Evolutionary conservation across 306 rosid species (phyloP).

Genomic region (Quercus variabilis): DNA sequence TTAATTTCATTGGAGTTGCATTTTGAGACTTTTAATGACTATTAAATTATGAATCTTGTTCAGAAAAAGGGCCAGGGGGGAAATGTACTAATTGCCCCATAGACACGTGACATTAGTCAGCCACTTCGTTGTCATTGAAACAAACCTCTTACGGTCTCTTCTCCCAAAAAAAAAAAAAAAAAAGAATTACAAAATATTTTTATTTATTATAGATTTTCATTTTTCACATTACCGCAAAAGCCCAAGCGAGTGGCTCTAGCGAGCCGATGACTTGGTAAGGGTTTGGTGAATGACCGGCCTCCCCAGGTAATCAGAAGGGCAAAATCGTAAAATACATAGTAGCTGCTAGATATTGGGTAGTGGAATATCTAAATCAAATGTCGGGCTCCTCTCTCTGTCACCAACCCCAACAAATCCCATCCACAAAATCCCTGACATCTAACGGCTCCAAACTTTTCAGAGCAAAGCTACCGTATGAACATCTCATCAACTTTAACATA

Average conservation of each 20-base stretch:
- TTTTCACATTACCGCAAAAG: neutral
- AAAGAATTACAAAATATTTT: neutral
- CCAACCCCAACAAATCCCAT: conserved; percentile 40
- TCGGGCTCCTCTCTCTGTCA: neutral
- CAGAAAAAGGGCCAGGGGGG: neutral
- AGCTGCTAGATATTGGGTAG: too few species aligned
- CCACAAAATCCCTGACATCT: conserved; percentile 26
- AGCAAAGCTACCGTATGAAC: neutral
- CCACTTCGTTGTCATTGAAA: neutral
- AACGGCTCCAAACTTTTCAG: conserved; percentile 13
- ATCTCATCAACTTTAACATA: neutral
- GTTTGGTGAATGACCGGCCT: conserved; percentile 49
- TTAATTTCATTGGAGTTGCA: too few species aligned
- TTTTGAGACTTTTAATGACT: neutral
- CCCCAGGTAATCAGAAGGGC: conserved; percentile 24
- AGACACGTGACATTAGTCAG: neutral
- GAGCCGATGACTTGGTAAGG: conserved; percentile 31
- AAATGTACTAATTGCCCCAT: too few species aligned
- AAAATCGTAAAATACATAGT: neutral
- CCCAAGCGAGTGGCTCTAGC: conserved; percentile 6
- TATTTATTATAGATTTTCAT: too few species aligned
- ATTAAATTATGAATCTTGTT: neutral
- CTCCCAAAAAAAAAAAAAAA: neutral
- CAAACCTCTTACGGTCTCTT: neutral
- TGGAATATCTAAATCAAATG: neutral